Conservation (phyloP, 306 rosid genomes). For the Abrus pulchellus region DNA sequence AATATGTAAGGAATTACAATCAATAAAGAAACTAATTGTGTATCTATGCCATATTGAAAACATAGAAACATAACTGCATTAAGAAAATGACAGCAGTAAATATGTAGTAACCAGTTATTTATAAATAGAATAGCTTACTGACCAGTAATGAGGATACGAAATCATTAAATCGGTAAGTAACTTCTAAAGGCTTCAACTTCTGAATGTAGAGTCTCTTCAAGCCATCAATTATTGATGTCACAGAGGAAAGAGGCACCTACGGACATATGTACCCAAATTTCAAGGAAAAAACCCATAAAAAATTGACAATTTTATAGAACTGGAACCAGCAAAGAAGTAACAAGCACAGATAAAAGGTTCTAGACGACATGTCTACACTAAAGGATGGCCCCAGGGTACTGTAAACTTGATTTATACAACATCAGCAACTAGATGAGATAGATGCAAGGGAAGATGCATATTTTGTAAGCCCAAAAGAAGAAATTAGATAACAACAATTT, state of each 20-base stretch:
- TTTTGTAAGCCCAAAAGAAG: neutral
- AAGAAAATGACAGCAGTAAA: conserved; percentile 20
- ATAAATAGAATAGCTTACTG: conserved; percentile 42
- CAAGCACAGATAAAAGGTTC: conserved; percentile 11
- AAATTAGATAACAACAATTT: conserved; percentile 25
- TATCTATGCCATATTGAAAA: conserved; percentile 24
- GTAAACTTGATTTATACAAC: conserved; percentile 2
- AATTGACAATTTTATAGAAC: conserved; percentile 6
- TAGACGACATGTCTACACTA: conserved; percentile 8
- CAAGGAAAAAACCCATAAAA: conserved; percentile 25
- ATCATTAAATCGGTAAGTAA: conserved; percentile 79
- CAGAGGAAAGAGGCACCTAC: conserved; percentile 80
- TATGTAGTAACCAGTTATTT: neutral
- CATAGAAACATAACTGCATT: conserved; percentile 2
- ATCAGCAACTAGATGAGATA: conserved; percentile 19
- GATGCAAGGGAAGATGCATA: neutral
- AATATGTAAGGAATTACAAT: conserved; percentile 38
- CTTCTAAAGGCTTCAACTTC: conserved; percentile 93
- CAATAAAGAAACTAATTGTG: conserved; percentile 26
- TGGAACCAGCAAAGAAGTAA: conserved; percentile 31
- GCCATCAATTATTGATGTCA: conserved; percentile 88
- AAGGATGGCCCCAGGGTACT: neutral
- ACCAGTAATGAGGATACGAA: conserved; percentile 89
- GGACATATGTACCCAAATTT: conserved; percentile 36
- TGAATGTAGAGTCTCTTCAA: conserved; percentile 85